Conservation (phyloP, 805 yeast species). For the Yamadazyma philogaea region DNA sequence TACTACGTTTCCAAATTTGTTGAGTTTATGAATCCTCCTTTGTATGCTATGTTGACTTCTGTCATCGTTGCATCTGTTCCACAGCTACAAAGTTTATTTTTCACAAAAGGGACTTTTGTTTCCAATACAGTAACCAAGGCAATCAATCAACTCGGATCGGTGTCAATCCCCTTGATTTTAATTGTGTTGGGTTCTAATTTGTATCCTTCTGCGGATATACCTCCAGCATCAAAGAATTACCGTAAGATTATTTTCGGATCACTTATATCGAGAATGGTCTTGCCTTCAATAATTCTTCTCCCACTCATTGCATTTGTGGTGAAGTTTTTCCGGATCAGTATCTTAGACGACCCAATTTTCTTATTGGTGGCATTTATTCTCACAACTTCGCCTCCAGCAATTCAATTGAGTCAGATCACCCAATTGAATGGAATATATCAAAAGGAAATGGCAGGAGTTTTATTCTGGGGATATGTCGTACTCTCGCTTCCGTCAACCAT, state of each 20-base stretch:
- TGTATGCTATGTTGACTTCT: constrained; percentile 71
- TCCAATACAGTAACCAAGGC: constrained; percentile 65
- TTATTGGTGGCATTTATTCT: constrained; percentile 71
- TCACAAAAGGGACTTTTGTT: constrained; percentile 51
- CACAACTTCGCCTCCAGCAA: constrained; percentile 80
- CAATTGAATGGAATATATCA: constrained; percentile 73
- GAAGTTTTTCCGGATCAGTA: constrained; percentile 60
- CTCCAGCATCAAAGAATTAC: constrained; percentile 63
- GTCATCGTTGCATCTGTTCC: constrained; percentile 69
- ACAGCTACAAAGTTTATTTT: constrained; percentile 51
- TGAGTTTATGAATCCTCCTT: constrained; percentile 72
- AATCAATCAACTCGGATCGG: constrained; percentile 63
- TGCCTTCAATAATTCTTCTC: constrained; percentile 64
- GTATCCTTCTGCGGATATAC: constrained; percentile 64
- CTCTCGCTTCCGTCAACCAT: constrained; percentile 76
- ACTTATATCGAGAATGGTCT: constrained; percentile 70
- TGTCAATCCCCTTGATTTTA: constrained; percentile 73
- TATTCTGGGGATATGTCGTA: constrained; percentile 79
- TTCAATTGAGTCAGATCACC: constrained; percentile 77
- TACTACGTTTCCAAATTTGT: constrained; percentile 4
- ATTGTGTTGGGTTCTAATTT: constrained; percentile 78
- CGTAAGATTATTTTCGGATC: constrained; percentile 65
- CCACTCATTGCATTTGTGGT: constrained; percentile 67
- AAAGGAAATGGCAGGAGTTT: constrained; percentile 77
- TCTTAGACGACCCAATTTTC: constrained; percentile 78